These are phyloP conservation scores for Lachancea waltii DNA, from an alignment of 805 yeast genomes.

Conservation along the genomic window DNA sequence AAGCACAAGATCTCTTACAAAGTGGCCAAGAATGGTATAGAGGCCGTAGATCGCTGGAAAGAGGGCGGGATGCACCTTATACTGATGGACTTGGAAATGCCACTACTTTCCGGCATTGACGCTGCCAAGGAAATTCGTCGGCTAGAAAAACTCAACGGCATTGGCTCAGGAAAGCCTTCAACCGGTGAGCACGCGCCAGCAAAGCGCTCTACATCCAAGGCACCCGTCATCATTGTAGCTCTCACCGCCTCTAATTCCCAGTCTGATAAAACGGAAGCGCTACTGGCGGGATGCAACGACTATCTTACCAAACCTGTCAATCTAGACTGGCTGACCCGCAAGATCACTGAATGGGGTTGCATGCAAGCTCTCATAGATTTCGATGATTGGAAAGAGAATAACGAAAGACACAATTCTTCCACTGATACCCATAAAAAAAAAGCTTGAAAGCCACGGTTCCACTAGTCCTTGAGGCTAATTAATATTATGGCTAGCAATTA, in stretches of 20 bases:
- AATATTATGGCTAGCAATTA: too few relatives aligned
- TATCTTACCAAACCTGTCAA: conserved; percentile 94
- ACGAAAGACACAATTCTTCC: not conserved
- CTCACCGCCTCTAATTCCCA: conserved; percentile 86
- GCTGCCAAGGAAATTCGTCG: conserved; percentile 89
- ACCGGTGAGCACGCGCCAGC: not conserved
- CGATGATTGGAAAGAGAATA: conserved; percentile 68
- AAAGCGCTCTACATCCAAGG: conserved; percentile 41
- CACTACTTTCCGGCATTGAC: conserved; percentile 92
- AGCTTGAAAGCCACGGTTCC: too few relatives aligned
- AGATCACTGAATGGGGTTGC: conserved; percentile 97
- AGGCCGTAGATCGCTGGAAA: conserved; percentile 92
- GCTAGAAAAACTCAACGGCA: conserved; percentile 69
- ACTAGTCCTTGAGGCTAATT: too few relatives aligned
- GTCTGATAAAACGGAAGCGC: conserved; percentile 81
- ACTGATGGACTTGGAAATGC: conserved; percentile 94
- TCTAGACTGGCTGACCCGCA: conserved; percentile 86
- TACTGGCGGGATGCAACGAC: conserved; percentile 97
- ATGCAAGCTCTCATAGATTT: conserved; percentile 96
- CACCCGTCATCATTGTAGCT: conserved; percentile 98
- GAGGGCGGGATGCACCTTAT: conserved; percentile 92
- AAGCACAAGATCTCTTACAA: conserved; percentile 79
- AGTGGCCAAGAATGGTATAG: conserved; percentile 89
- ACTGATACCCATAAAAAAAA: not conserved
- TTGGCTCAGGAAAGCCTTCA: conserved; percentile 44